Conservation (phyloP, 1,139 yeast species). For the Saccharomycopsis hybrid region DNA sequence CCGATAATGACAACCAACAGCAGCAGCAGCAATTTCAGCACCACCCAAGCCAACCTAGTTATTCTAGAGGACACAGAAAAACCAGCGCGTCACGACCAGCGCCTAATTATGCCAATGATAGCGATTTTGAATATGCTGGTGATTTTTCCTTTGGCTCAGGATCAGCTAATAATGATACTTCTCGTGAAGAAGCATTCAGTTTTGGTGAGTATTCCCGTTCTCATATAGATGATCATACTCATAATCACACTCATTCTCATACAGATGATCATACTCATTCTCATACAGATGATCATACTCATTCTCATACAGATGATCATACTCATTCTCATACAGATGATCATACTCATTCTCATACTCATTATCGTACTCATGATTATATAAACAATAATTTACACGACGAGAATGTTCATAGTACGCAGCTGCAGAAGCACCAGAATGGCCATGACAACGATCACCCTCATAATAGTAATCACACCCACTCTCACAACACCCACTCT, state of each 20-base stretch:
- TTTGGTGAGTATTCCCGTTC: too few relatives aligned
- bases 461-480: neutral
- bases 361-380: too few relatives aligned
- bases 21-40: neutral
- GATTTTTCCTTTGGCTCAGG: slow-evolving; percentile 19
- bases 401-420: too few relatives aligned
- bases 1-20: neutral
- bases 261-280: neutral
- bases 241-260: slow-evolving; percentile 6
- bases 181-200: too few relatives aligned
- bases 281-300: slow-evolving; percentile 3
- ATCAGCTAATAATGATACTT: neutral
- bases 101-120: slow-evolving; percentile 13
- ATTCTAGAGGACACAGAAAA: neutral
- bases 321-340: neutral
- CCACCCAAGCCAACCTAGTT: neutral
- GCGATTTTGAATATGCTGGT: slow-evolving; percentile 17
- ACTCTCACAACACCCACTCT: neutral
- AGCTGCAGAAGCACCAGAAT: too few relatives aligned
- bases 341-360: neutral
- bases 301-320: slow-evolving; percentile 1
- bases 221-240: slow-evolving; percentile 3
- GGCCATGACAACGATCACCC: too few relatives aligned
- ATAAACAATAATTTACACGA: too few relatives aligned
- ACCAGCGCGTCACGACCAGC: slow-evolving; percentile 1